Conservation (phyloP, 768 basidiomycete genomes). For the Auricularia sp. region DNA sequence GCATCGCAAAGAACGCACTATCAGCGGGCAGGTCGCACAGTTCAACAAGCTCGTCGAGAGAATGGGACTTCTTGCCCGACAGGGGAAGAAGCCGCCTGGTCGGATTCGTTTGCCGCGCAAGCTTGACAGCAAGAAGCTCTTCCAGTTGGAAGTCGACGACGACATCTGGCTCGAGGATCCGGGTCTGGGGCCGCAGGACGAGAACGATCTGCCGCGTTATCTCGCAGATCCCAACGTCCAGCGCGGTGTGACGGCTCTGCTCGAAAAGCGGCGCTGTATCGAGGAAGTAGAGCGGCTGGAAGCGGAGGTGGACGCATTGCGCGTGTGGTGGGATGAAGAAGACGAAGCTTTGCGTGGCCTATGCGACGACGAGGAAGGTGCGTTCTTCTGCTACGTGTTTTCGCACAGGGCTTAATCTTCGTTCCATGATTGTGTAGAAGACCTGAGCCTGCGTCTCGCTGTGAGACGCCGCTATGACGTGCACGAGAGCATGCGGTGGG, state of each 20-base stretch:
- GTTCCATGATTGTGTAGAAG: no score
- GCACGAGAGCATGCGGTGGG: no score
- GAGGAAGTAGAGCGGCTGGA: not conserved
- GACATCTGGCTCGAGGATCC: constrained; percentile 3
- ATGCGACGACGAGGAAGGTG: not conserved
- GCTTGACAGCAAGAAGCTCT: not conserved
- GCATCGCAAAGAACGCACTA: not conserved
- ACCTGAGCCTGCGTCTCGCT: no score
- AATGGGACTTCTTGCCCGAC: not conserved
- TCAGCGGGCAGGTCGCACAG: not conserved
- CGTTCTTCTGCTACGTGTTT: not conserved
- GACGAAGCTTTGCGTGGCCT: not conserved
- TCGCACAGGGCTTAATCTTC: no score
- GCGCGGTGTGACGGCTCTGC: not conserved
- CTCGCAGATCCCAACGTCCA: not conserved
- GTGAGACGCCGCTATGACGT: no score
- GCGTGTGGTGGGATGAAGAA: not conserved
- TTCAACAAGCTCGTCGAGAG: not conserved
- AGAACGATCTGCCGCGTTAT: not conserved
- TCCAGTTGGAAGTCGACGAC: not conserved
- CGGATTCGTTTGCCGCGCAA: not conserved
- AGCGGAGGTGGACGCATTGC: not conserved
- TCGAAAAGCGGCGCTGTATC: not conserved
- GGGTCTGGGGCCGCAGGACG: not conserved
- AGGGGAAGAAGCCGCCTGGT: not conserved